phyloP scores from a whole-genome alignment of 169 alveolate genomes.

The Plasmodium relictum region DNA sequence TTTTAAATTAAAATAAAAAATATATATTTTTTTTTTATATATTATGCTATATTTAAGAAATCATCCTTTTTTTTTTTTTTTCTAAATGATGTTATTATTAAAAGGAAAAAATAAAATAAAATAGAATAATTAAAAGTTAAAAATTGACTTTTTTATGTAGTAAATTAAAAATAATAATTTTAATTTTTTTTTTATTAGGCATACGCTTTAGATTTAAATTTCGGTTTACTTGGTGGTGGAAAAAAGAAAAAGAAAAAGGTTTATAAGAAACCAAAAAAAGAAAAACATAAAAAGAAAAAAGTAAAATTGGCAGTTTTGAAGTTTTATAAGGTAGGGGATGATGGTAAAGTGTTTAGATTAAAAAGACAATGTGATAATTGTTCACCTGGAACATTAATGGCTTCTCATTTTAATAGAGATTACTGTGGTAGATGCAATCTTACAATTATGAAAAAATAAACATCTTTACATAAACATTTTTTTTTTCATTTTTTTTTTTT shows the following conservation, averaged over 20 bases:
- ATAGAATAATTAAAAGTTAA: too few relatives aligned
- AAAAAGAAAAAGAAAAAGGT: constrained; percentile 95
- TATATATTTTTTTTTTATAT: too few relatives aligned
- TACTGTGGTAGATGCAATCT: constrained; percentile 98
- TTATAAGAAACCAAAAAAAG: constrained; percentile 94
- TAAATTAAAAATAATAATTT: too few relatives aligned
- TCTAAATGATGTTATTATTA: too few relatives aligned
- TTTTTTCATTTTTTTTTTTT: constrained; percentile 12
- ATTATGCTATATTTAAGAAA: too few relatives aligned
- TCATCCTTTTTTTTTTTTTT: too few relatives aligned
- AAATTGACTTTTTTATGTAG: too few relatives aligned
- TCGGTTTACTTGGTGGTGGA: constrained; percentile 91
- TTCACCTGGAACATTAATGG: constrained; percentile 99
- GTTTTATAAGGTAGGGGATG: constrained; percentile 96
- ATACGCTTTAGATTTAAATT: constrained; percentile 56
- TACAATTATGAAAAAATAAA: constrained; percentile 89
- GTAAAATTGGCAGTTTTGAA: constrained; percentile 97
- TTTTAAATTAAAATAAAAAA: too few relatives aligned
- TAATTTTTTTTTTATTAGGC: constrained; percentile 20
- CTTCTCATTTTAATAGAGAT: constrained; percentile 97
- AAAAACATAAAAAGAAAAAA: constrained; percentile 98
- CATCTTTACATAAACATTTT: constrained; percentile 4
- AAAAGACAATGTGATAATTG: constrained; percentile 97
- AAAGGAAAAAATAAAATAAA: too few relatives aligned
- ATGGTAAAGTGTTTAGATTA: constrained; percentile 94